These are phyloP conservation scores for Tephrocybe sp. DNA, from an alignment of 768 basidiomycete genomes.

Conservation along the genomic window DNA sequence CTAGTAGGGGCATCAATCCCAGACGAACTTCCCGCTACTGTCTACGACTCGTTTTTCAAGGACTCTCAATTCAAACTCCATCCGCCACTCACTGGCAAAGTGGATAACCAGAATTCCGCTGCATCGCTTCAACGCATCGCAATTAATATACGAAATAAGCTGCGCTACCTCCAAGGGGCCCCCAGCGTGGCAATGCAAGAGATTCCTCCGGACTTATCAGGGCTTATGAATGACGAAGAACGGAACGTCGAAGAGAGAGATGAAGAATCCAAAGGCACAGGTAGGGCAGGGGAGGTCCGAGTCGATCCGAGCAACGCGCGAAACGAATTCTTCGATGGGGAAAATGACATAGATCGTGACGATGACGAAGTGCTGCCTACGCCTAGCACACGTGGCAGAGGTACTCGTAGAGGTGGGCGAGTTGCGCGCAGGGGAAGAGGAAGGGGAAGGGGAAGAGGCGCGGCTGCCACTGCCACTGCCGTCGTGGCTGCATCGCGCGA, in stretches of 20 bases:
- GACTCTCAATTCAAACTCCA: slow-evolving; percentile 93
- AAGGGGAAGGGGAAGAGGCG: slow-evolving; percentile 29
- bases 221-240: slow-evolving; percentile 56
- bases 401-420: slow-evolving; percentile 4
- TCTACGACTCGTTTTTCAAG: slow-evolving; percentile 91
- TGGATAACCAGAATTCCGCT: slow-evolving; percentile 89
- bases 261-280: slow-evolving; percentile 55
- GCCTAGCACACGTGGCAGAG: background rate
- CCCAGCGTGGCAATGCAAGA: slow-evolving; percentile 97
- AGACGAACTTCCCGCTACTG: slow-evolving; percentile 82
- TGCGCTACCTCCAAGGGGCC: slow-evolving; percentile 91
- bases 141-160: slow-evolving; percentile 79
- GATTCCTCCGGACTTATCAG: slow-evolving; percentile 88
- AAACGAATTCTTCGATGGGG: slow-evolving; percentile 76
- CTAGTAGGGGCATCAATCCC: slow-evolving; percentile 82
- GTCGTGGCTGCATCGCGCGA: slow-evolving; percentile 20
- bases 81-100: slow-evolving; percentile 85
- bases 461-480: slow-evolving; percentile 25
- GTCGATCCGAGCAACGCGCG: slow-evolving; percentile 48
- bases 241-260: slow-evolving; percentile 25
- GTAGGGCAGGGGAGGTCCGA: slow-evolving; percentile 53
- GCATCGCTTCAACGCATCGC: slow-evolving; percentile 84
- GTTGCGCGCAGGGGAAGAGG: slow-evolving; percentile 13
- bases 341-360: slow-evolving; percentile 62
- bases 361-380: slow-evolving; percentile 18